phyloP scores from a whole-genome alignment of 805 yeast species.

The Scheffersomyces coipomensis region DNA sequence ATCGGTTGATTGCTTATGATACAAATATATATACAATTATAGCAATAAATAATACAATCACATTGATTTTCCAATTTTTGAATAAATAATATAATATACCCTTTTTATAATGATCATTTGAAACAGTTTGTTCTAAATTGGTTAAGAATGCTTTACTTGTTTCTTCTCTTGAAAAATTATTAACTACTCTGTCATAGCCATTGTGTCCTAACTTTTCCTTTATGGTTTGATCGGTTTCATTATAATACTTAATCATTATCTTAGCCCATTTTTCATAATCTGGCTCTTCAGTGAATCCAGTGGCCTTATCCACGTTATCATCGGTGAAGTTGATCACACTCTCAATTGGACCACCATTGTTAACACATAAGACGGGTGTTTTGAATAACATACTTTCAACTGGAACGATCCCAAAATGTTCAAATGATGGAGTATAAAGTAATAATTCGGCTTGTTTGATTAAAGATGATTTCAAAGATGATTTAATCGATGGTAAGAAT shows the following conservation, averaged over 20 bases:
- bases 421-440: constrained; percentile 85
- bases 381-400: constrained; percentile 87
- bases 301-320: constrained; percentile 36
- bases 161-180: constrained; percentile 44
- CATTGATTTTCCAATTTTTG: constrained; percentile 12
- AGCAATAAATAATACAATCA: constrained; percentile 7
- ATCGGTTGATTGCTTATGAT: too few relatives aligned
- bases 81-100: constrained; percentile 9
- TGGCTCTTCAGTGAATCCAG: constrained; percentile 62
- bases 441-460: constrained; percentile 57
- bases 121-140: constrained; percentile 10
- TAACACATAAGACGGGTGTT: constrained; percentile 81
- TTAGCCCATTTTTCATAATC: constrained; percentile 54
- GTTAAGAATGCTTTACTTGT: constrained; percentile 34
- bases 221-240: constrained; percentile 14
- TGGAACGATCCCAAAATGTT: constrained; percentile 98
- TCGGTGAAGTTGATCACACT: constrained; percentile 47
- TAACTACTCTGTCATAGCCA: constrained; percentile 35
- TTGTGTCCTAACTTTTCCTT: constrained; percentile 30
- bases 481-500: constrained; percentile 79
- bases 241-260: constrained; percentile 41
- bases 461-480: constrained; percentile 60
- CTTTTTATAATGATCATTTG: constrained; percentile 6
- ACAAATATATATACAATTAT: constrained; percentile 1
- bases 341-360: constrained; percentile 92